A percentile compares a stretch with the other conserved stretches of the same genome.
Conservation (phyloP, 495 filamentous ascomycete species). For the Penicillium dipodomyicola region DNA sequence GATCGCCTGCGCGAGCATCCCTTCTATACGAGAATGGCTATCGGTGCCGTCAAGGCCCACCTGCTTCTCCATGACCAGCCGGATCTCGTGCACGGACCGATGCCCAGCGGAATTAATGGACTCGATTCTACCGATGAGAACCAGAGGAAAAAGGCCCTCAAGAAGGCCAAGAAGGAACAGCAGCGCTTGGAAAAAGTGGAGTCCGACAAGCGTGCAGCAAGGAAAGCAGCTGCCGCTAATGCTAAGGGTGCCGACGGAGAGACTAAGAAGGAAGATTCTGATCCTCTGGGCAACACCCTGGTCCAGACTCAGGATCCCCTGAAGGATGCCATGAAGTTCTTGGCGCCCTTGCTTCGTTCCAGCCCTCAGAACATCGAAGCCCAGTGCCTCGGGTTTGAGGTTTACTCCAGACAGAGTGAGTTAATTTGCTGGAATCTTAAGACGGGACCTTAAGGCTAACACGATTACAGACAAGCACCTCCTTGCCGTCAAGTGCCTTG, state of each 20-base stretch:
- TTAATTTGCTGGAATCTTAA: slow-evolving; percentile 14
- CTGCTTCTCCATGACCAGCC: slow-evolving; percentile 76
- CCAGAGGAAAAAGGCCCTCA: slow-evolving; percentile 87
- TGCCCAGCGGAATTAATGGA: slow-evolving; percentile 56
- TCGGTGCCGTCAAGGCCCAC: slow-evolving; percentile 79
- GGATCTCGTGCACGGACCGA: slow-evolving; percentile 53
- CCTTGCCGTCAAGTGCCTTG: slow-evolving; percentile 80
- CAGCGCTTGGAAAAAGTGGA: slow-evolving; percentile 81
- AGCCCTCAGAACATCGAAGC: slow-evolving; percentile 77
- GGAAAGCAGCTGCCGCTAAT: slow-evolving; percentile 47
- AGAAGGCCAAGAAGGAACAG: slow-evolving; percentile 92
- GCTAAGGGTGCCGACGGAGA: slow-evolving; percentile 52
- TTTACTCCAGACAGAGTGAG: slow-evolving; percentile 75
- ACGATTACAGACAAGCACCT: slow-evolving; percentile 68
- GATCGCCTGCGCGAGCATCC: slow-evolving; percentile 87
- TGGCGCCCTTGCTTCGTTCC: slow-evolving; percentile 74
- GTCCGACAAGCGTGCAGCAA: slow-evolving; percentile 68
- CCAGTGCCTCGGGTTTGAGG: slow-evolving; percentile 86
- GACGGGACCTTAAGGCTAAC: slow-evolving; percentile 17
- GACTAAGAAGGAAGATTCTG: slow-evolving; percentile 77
- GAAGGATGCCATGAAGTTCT: slow-evolving; percentile 82
- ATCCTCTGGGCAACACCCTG: slow-evolving; percentile 77
- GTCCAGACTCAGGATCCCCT: slow-evolving; percentile 78
- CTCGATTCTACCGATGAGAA: slow-evolving; percentile 56
- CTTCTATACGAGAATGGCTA: slow-evolving; percentile 83